These are phyloP conservation scores for Dioscorea cayenensis DNA, from an alignment of 116 monocot genomes.

Conservation along the genomic window DNA sequence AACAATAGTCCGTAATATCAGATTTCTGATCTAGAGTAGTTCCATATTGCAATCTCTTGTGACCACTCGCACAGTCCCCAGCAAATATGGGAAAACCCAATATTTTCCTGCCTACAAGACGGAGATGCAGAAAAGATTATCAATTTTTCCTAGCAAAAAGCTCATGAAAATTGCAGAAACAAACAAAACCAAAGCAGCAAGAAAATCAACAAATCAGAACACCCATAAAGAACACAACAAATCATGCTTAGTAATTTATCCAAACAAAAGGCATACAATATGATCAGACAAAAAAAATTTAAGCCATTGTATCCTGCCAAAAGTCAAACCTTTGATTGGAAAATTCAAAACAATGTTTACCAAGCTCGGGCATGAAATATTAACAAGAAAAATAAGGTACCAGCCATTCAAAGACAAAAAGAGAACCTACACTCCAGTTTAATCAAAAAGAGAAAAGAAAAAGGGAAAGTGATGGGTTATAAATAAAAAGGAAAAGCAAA, in stretches of 20 bases:
- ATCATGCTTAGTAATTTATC: background rate
- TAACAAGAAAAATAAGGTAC: background rate
- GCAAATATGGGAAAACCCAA: conserved; percentile 94
- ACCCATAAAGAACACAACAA: background rate
- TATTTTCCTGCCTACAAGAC: conserved; percentile 66
- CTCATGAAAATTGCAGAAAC: background rate
- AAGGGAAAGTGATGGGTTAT: too few species aligned
- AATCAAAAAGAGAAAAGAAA: too few species aligned
- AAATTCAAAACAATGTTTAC: background rate
- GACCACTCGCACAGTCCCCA: conserved; percentile 87
- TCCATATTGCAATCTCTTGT: conserved; percentile 38
- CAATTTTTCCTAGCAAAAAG: background rate
- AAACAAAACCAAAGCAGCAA: background rate
- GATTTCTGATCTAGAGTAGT: conserved; percentile 68
- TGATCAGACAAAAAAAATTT: background rate
- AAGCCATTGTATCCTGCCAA: background rate
- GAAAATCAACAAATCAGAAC: background rate
- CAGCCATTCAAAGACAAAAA: background rate
- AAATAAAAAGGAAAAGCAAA: too few species aligned
- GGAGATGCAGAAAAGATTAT: background rate
- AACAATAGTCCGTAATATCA: conserved; percentile 74
- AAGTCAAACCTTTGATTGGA: background rate
- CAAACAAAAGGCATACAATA: background rate
- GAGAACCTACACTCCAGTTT: background rate
- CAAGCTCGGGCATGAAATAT: background rate